Evolutionary conservation across 192 early-diverging fungal species (phyloP).

Genomic region (Coemansia sp.): DNA sequence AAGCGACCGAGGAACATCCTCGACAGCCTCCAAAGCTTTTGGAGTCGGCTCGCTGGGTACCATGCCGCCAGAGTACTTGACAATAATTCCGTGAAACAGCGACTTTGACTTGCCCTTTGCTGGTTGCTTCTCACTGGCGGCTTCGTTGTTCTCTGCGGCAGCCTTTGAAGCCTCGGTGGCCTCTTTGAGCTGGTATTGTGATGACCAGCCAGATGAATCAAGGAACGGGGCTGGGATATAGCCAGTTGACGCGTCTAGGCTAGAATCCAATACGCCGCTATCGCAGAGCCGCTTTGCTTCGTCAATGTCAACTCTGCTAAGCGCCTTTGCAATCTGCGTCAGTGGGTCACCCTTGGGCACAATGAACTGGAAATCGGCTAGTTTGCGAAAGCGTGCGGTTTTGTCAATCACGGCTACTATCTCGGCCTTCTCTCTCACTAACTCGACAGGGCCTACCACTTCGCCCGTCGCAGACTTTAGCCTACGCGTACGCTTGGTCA

Average conservation of each 20-base stretch:
- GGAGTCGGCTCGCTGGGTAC: constrained; percentile 23
- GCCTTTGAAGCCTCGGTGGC: not conserved
- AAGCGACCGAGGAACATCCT: constrained; percentile 11
- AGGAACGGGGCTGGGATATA: constrained; percentile 49
- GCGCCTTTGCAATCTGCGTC: not conserved
- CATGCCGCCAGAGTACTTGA: constrained; percentile 9
- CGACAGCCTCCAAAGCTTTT: constrained; percentile 7
- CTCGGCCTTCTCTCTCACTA: constrained; percentile 14
- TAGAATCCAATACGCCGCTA: constrained; percentile 20
- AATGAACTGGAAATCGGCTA: constrained; percentile 46
- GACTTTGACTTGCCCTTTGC: not conserved
- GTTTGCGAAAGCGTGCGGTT: constrained; percentile 47
- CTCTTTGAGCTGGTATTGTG: constrained; percentile 14
- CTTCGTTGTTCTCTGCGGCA: not conserved
- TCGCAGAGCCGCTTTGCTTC: constrained; percentile 22
- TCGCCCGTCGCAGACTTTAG: not conserved
- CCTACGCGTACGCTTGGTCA: constrained; percentile 32
- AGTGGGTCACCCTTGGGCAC: constrained; percentile 30
- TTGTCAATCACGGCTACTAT: constrained; percentile 42
- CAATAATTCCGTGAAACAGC: constrained; percentile 15
- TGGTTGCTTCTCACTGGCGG: not conserved
- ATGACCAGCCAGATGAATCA: constrained; percentile 35
- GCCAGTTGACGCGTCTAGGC: not conserved
- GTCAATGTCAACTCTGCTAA: constrained; percentile 24
- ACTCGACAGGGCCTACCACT: not conserved